These are phyloP conservation scores for Penicillium janthinellum DNA, from an alignment of 2,329 filamentous ascomycete species.

Conservation along the genomic window DNA sequence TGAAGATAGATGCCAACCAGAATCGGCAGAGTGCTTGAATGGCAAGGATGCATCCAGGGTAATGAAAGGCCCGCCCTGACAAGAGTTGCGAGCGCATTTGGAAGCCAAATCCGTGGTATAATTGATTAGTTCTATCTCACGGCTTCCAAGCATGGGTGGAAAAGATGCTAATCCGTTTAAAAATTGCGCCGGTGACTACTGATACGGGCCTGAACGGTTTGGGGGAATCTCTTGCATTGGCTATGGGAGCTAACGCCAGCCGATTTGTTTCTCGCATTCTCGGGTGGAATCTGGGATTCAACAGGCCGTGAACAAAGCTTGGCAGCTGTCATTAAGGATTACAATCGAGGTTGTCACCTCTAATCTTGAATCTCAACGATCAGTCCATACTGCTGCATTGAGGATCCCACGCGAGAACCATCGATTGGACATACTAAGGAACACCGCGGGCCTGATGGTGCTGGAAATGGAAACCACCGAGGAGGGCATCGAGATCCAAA, in stretches of 20 bases:
- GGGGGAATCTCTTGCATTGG: conserved; percentile 35
- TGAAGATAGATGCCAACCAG: too few species aligned
- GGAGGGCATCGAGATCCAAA: conserved; percentile 36
- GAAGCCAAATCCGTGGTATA: conserved; percentile 21
- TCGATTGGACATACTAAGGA: conserved; percentile 35
- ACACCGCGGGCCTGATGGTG: conserved; percentile 40
- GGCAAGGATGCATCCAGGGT: conserved; percentile 40
- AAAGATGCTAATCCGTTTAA: background rate
- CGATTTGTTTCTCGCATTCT: conserved; percentile 44
- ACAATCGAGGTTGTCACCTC: conserved; percentile 12
- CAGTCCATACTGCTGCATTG: conserved; percentile 29
- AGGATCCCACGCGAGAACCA: conserved; percentile 21
- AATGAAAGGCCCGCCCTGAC: conserved; percentile 39
- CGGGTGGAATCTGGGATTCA: conserved; percentile 38
- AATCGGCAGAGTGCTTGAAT: conserved; percentile 1
- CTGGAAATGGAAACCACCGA: conserved; percentile 25
- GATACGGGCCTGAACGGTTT: conserved; percentile 41
- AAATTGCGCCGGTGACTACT: conserved; percentile 40
- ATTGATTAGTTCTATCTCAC: conserved; percentile 13
- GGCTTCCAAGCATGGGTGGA: background rate
- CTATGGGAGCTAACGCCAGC: conserved; percentile 37
- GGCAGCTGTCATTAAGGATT: conserved; percentile 3
- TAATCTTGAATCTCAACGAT: conserved; percentile 34
- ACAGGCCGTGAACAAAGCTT: conserved; percentile 30
- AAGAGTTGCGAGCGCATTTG: conserved; percentile 34